Conservation (phyloP, 805 yeast genomes). For the Candida glaebosa region DNA sequence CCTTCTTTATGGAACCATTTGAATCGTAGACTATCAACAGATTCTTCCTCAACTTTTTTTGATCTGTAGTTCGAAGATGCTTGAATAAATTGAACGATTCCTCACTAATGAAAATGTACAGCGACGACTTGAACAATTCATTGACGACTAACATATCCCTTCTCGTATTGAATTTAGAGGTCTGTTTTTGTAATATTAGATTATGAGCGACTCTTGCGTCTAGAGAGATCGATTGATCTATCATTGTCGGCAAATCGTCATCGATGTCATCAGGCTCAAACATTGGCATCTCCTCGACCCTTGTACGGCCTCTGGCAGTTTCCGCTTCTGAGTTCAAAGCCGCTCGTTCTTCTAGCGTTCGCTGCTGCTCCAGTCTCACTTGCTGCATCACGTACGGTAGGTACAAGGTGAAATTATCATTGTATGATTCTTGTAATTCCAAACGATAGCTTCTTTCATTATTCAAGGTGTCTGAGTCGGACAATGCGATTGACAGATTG, state of each 20-base stretch:
- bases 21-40: conserved; percentile 18
- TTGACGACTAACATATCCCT: conserved; percentile 28
- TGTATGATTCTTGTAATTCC: conserved; percentile 34
- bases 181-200: conserved; percentile 18
- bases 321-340: too few relatives aligned
- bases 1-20: conserved; percentile 16
- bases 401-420: conserved; percentile 35
- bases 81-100: conserved; percentile 28
- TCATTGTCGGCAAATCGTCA: conserved; percentile 22
- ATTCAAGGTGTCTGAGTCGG: conserved; percentile 36
- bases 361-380: conserved; percentile 13
- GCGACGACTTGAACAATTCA: conserved; percentile 27
- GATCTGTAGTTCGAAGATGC: conserved; percentile 16
- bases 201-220: conserved; percentile 6
- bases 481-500: conserved; percentile 15
- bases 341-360: background rate
- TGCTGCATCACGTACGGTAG: conserved; percentile 36
- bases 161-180: conserved; percentile 23
- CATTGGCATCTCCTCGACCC: too few relatives aligned
- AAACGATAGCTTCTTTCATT: conserved; percentile 19
- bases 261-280: conserved; percentile 6
- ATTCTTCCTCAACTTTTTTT: conserved; percentile 19
- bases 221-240: conserved; percentile 13
- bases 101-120: conserved; percentile 28
- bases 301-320: too few relatives aligned